Evolutionary conservation across 352 stramenopile genomes (phyloP), one percentile per base, ranked within the genome.

Genomic region (Blastocystis sp.): DNA sequence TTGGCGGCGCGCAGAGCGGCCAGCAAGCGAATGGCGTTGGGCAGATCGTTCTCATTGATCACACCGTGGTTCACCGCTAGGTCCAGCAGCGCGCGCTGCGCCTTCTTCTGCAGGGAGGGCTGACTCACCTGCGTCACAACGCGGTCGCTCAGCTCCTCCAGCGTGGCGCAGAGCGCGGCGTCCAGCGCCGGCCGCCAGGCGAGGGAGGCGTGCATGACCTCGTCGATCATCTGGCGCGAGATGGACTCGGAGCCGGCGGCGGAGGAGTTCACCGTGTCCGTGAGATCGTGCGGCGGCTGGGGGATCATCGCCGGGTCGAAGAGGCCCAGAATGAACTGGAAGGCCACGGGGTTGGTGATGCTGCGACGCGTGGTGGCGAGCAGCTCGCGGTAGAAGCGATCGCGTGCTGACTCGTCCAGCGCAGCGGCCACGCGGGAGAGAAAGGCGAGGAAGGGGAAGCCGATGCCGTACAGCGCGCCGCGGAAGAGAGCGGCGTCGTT

Each of bases 281-380:
- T 2, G 3, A 84, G 40, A 34, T 38, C 52, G 0, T 23, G 52
- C 9, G 74, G 74, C 38, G 17, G 14, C 7, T 40, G 23, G 2
- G 74, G 74, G 17, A 67, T 38, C 28, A 62, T 28, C 21, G 74
- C 34, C 34, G 61, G 7, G 28, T 84, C 74, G 40, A 84, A 84
- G n/a, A 62, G 48, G 40, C 53, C 74, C 5, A 84, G 74, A 1
- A 84, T 38, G 48, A 84, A 84, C 28, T 84, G 74, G 48, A 67
- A 60, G 40, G 74, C 74, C 2, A 64, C 10, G 10, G 74, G 74
- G 34, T 84, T 84, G 1, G 74, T 59, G 23, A 71, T 71, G 10
- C 14, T 11, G 1, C 38, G 34, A 9, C 64, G 17, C 19, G 38
- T 14, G 34, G 69, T 43, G 23, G 19, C 3, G 21, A 23, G 28